Evolutionary conservation across 192 early-diverging fungal genomes (phyloP), one percentile per base, ranked within the genome.

Genomic region (Coemansia sp.): DNA sequence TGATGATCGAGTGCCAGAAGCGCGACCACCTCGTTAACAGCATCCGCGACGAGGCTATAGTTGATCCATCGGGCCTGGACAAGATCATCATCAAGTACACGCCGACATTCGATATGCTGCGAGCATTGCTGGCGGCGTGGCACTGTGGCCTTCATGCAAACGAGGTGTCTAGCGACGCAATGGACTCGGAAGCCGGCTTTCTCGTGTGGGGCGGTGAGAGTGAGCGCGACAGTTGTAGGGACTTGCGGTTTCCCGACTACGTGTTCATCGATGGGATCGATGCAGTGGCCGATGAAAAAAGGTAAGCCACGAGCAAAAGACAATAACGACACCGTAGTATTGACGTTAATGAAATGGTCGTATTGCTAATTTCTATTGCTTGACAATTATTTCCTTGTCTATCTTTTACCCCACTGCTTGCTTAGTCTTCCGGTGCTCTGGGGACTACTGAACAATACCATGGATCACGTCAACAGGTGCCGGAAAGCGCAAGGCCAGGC

Each of bases 221-320:
- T 54, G 35, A 53, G 31, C 20, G 19, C 22, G 20, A 15, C 11
- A 39, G 38, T 4, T 31, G 32, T 9, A 14, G 11, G 20, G 45
- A 64, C 12, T n/a, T 27, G 36, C 27, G 41, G 4, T 27, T 54
- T 27, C 78, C 78, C 15, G 78, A 81, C 47, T 81, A 61, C 38
- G 24, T 81, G 53, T 70, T 75, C 56, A 71, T 81, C 53, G 70
- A 81, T 27, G 78, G 73, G 12, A 65, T 81, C 19, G 73, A 71
- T 41, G 61, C 46, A 3, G 43, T 81, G 38, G 49, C 73, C 20
- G 68, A 69, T 8, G 59, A 64, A 7, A 31, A 57, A 6, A 80
- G 68, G 78, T 80, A 71, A 60, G 63, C 14, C 9, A 9, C 4
- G 35, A 32, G 36, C 3, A 17, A 35, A 41, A 40, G 11, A 19